A percentile compares a stretch with the other conserved stretches of the same genome.
These are phyloP conservation scores for Neurospora cerealis DNA, from an alignment of 495 filamentous ascomycete species.

Conservation along the genomic window DNA sequence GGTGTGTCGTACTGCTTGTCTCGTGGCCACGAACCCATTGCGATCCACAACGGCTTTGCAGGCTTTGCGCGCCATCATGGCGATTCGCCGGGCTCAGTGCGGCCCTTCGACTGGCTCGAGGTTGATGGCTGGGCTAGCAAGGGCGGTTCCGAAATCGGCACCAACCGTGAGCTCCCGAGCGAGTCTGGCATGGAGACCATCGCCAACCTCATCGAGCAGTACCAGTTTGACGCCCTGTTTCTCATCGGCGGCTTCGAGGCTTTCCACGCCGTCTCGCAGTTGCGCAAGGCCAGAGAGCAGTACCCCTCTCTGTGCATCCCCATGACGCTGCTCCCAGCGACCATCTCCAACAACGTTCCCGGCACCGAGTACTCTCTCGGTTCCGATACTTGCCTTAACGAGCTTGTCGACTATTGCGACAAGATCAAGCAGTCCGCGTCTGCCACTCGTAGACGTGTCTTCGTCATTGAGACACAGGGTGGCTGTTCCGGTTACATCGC, in stretches of 20 bases:
- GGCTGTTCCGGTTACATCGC: constrained; percentile 92
- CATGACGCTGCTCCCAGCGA: constrained; percentile 87
- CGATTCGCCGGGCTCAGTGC: constrained; percentile 76
- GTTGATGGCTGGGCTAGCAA: constrained; percentile 92
- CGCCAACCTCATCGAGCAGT: constrained; percentile 75
- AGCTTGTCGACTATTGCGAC: constrained; percentile 93
- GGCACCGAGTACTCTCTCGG: constrained; percentile 96
- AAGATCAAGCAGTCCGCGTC: constrained; percentile 95
- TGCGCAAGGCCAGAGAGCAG: constrained; percentile 66
- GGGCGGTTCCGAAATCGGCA: constrained; percentile 95
- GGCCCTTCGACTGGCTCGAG: constrained; percentile 82
- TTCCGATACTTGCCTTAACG: constrained; percentile 94
- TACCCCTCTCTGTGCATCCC: constrained; percentile 87
- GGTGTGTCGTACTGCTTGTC: constrained; percentile 92
- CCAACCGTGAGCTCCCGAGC: constrained; percentile 82
- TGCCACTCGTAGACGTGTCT: constrained; percentile 81
- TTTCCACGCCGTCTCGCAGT: constrained; percentile 80
- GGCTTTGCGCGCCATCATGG: constrained; percentile 85
- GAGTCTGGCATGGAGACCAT: constrained; percentile 75
- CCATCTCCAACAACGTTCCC: constrained; percentile 96
- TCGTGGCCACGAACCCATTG: constrained; percentile 84
- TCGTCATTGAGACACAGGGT: constrained; percentile 96
- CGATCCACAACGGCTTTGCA: constrained; percentile 95
- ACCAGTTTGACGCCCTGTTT: constrained; percentile 84
- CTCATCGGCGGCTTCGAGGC: constrained; percentile 95